Evolutionary conservation across 2,329 filamentous ascomycete genomes (phyloP).

Genomic region (Trichoderma sp.): DNA sequence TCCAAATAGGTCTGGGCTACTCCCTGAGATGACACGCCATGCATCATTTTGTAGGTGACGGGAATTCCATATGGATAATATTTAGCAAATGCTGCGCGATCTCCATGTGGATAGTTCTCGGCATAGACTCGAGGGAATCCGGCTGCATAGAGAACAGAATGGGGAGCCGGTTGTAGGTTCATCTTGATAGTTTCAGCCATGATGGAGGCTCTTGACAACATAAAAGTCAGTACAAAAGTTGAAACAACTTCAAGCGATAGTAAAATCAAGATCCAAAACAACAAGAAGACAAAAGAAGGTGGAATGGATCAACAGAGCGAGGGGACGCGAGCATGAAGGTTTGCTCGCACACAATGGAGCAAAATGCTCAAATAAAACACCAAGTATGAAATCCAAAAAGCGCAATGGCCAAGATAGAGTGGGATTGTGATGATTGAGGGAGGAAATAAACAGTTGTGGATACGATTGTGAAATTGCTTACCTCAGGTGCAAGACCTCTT

Average conservation of each 20-base stretch:
- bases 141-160: conserved; percentile 24
- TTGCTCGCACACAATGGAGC: neutral
- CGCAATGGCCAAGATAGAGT: neutral
- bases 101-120: conserved; percentile 28
- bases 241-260: neutral
- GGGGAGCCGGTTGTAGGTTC: conserved; percentile 18
- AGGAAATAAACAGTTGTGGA: neutral
- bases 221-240: neutral
- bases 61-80: conserved; percentile 42
- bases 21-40: conserved; percentile 28
- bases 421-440: neutral
- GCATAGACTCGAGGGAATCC: conserved; percentile 28
- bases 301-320: neutral
- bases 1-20: conserved; percentile 38
- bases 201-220: neutral
- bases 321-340: neutral
- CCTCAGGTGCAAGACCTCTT: neutral
- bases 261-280: neutral
- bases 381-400: neutral
- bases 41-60: conserved; percentile 37
- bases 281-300: neutral
- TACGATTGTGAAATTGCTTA: neutral
- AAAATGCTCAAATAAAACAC: neutral
- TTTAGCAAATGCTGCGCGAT: conserved; percentile 31
- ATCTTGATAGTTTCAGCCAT: conserved; percentile 23